Base-by-base conservation (phyloP, 2,329 filamentous ascomycete genomes). In the Colletotrichum sidae region DNA sequence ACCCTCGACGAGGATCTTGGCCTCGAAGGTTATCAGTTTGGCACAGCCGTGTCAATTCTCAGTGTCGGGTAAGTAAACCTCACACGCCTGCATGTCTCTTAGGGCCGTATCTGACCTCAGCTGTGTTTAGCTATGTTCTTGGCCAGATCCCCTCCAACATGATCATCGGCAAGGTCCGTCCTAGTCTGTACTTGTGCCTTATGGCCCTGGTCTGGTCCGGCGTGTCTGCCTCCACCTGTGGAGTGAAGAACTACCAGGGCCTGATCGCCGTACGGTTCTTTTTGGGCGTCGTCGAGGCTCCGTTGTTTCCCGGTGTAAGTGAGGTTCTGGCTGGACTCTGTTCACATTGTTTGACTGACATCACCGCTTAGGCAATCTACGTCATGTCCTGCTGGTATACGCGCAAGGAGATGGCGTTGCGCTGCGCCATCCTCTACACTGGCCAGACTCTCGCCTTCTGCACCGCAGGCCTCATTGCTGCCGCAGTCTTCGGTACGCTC, bases 371-470 rank as follows among this genome's bases (percentile, higher is more conserved):
- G 65, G 65, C 65, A 11, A 65, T 70, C 12, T 68, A 70, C 35
- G 56, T 70, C 46, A 64, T 70, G 64, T 67, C 66, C 4, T 70
- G 69, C 38, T 73, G 72, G 72, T 73, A 73, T 54, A 71, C 72
- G 2, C 54, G 71, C 1, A 70, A 68, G 38, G 71, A 73, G 33
- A 69, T 73, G 52, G 72, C 72, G 0, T 61, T 73, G 1, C 69
- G 72, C 10, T 68, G 66, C 9, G 72, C 71, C 0, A 54, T 73
- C 3, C 58, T 73, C 5, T 72, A 73, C 60, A 67, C 72, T 0
- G 72, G 70, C 3, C 69, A 71, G 46, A 67, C 69, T 4, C 62
- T 73, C 0, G 72, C 72, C 5, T 69, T 69, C 1, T 70, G 68
- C 10, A 68, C 67, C 8, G 69, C 72, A 0, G 71, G 72, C 2